These are phyloP conservation scores for Guillardia theta DNA, from an alignment of 78 protist genomes.

Conservation along the genomic window DNA sequence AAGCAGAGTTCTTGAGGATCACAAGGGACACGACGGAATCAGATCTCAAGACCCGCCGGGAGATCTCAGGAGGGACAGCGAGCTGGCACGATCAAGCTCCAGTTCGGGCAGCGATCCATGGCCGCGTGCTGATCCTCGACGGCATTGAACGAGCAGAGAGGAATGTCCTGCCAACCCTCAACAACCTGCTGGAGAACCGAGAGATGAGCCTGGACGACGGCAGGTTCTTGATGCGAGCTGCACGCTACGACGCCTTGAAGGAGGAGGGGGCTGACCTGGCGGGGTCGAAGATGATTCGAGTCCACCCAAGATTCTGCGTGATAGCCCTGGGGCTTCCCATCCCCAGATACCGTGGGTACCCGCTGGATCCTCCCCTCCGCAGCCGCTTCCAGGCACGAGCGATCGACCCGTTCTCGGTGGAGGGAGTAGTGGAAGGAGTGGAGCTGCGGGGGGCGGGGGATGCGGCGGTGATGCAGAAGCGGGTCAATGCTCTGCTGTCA, in stretches of 20 bases:
- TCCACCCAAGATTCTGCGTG: slow-evolving; percentile 61
- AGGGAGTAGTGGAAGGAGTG: not conserved
- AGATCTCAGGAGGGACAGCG: slow-evolving; percentile 49
- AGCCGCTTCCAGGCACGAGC: slow-evolving; percentile 71
- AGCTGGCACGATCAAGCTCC: slow-evolving; percentile 54
- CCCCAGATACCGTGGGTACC: slow-evolving; percentile 63
- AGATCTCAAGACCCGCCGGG: slow-evolving; percentile 70
- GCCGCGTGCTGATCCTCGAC: slow-evolving; percentile 71
- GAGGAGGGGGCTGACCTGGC: slow-evolving; percentile 45
- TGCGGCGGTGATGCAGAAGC: no score
- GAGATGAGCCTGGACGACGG: slow-evolving; percentile 74
- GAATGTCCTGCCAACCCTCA: slow-evolving; percentile 52
- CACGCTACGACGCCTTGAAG: slow-evolving; percentile 54
- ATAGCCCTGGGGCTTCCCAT: slow-evolving; percentile 81
- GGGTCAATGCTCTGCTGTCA: no score
- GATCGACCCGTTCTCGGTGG: not conserved
- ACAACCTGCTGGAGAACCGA: slow-evolving; percentile 82
- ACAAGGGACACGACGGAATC: slow-evolving; percentile 73
- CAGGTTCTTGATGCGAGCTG: slow-evolving; percentile 20
- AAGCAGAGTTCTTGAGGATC: slow-evolving; percentile 50
- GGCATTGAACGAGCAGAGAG: slow-evolving; percentile 76
- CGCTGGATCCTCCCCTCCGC: slow-evolving; percentile 85
- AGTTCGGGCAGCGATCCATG: slow-evolving; percentile 75
- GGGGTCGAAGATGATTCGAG: slow-evolving; percentile 50
- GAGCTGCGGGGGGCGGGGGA: no score